Percentiles rank a stretch among this genome's conserved stretches.
Evolutionary conservation across 2,329 filamentous ascomycete genomes (phyloP).

Genomic region (Colletotrichum abscissum): DNA sequence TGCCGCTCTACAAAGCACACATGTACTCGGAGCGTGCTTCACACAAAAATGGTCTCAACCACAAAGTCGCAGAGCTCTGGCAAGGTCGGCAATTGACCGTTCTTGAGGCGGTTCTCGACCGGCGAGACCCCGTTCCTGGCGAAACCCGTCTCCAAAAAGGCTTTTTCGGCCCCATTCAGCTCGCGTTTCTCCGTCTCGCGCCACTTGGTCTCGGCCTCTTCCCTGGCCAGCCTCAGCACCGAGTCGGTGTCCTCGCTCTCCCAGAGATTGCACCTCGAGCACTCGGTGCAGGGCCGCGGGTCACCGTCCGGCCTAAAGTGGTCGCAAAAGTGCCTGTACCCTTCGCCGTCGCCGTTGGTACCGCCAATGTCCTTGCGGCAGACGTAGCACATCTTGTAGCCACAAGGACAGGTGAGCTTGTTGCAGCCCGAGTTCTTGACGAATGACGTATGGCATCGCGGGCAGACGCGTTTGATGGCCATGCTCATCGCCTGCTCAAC

Average conservation of each 20-base stretch:
- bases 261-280: constrained; percentile 83
- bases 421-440: constrained; percentile 96
- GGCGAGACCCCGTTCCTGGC: constrained; percentile 41
- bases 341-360: constrained; percentile 62
- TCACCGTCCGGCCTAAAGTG: constrained; percentile 90
- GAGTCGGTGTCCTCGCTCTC: constrained; percentile 79
- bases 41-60: constrained; percentile 57
- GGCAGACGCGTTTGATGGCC: constrained; percentile 94
- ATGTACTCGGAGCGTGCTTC: constrained; percentile 12
- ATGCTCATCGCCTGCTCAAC: constrained; percentile 94
- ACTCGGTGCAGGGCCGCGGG: constrained; percentile 77
- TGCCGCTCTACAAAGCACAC: background rate
- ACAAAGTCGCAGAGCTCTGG: constrained; percentile 58
- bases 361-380: constrained; percentile 81
- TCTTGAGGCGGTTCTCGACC: constrained; percentile 46
- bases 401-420: constrained; percentile 94
- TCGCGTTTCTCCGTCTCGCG: constrained; percentile 71
- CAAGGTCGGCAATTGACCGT: constrained; percentile 50
- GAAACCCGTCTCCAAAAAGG: constrained; percentile 67
- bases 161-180: constrained; percentile 65
- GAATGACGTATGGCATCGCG: constrained; percentile 89
- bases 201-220: constrained; percentile 79
- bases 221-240: constrained; percentile 75
- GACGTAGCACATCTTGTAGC: constrained; percentile 98
- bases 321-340: constrained; percentile 95